Evolutionary conservation across 306 rosid species (phyloP), one percentile per base, ranked within the genome.

Genomic region (Luffa aegyptiaca): DNA sequence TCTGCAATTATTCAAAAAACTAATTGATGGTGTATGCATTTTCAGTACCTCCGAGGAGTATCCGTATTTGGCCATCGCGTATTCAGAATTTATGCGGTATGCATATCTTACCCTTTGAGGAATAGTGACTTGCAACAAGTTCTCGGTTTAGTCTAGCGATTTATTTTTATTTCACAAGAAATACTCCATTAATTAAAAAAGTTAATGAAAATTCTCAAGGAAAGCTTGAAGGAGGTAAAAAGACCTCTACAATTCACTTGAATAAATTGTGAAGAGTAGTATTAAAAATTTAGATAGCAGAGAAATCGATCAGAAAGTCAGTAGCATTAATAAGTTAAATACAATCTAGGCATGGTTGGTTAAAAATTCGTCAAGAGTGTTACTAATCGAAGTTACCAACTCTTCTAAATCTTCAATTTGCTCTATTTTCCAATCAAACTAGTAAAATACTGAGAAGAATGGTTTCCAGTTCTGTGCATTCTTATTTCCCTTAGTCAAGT

Each of bases 1-100:
- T 14, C 49, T 6, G 21, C 5, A 74, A 55, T 46, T 86, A 59
- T 80, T 81, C 68, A 80, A 49, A 80, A 76, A 75, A 46, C 77
- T 46, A 31, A n/a, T 77, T 82, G 18, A 37, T 56, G 49, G 75
- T 68, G 31, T 80, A 48, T 73, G 66, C 75, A 26, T 82, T 85
- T 81, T 35, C 64, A 92, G 98, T 89, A 95, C 86, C 97, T 95
- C 11, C 90, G 93, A 80, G 93, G 97, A 84, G 81, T 95, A 85
- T 91, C 97, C 83, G 76, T 95, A 85, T 86, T 88, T 73, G 93
- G 98, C 76, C 89, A 86, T 84, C 90, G 86, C 11, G 51, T 92
- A 73, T 92, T 92, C 83, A 89, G 83, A 80, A 86, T 95, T 81
- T 95, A 95, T 85, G 98, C 98, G 53, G 96, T 94, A 91, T 78